These are phyloP conservation scores for Prunus campanulata DNA, from an alignment of 306 rosid genomes.

Conservation along the genomic window DNA sequence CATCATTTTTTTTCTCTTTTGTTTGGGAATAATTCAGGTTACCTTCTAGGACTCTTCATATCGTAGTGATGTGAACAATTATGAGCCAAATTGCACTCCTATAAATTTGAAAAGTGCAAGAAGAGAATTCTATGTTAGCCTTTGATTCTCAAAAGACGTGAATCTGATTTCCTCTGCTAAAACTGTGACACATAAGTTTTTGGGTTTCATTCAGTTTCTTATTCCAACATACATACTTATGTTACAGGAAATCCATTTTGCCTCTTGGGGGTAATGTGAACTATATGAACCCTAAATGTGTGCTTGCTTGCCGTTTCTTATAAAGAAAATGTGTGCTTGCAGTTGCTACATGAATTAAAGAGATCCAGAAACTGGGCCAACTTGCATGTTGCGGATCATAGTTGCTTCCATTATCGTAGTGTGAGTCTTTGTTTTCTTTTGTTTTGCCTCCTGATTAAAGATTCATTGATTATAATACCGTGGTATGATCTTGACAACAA, in stretches of 20 bases:
- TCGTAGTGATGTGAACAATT: not conserved
- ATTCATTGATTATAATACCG: not conserved
- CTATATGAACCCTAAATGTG: conserved; percentile 17
- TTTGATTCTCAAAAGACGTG: not conserved
- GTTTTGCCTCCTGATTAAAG: not conserved
- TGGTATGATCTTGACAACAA: not conserved
- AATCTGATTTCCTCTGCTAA: not conserved
- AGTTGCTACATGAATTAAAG: conserved; percentile 63
- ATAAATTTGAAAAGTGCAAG: not conserved
- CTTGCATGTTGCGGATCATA: conserved; percentile 76
- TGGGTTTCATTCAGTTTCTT: not conserved
- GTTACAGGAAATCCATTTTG: not conserved
- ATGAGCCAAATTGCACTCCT: not conserved
- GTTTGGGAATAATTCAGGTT: not conserved
- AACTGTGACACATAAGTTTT: not conserved
- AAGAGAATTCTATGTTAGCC: not conserved
- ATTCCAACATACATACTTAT: not conserved
- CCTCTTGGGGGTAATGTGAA: conserved; percentile 12
- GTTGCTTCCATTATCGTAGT: conserved; percentile 81
- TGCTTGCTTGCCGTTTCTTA: conserved; percentile 5
- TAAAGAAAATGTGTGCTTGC: conserved; percentile 7
- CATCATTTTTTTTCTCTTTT: not conserved
- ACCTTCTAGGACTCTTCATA: conserved; percentile 1
- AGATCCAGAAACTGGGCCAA: conserved; percentile 73
- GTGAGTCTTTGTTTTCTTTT: conserved; percentile 43